Evolutionary conservation across 2,329 filamentous ascomycete genomes (phyloP).

Genomic region (Akanthomyces lecanii): DNA sequence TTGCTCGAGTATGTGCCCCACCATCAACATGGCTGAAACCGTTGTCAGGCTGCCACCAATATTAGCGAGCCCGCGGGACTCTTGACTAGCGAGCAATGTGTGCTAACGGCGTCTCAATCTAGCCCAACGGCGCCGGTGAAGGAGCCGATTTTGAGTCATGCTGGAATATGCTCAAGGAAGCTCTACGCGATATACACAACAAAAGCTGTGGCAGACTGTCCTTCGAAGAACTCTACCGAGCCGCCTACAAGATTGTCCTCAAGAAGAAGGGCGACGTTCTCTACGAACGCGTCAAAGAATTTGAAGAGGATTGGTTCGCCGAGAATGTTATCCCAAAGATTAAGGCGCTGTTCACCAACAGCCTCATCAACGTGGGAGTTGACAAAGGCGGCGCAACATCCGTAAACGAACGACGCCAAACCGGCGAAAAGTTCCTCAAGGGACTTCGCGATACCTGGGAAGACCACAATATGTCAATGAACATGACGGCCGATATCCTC

Average conservation of each 20-base stretch:
- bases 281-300: slow-evolving; percentile 73
- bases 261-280: slow-evolving; percentile 79
- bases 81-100: background rate
- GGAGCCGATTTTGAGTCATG: slow-evolving; percentile 77
- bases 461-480: slow-evolving; percentile 88
- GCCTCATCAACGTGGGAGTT: slow-evolving; percentile 58
- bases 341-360: slow-evolving; percentile 64
- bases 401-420: slow-evolving; percentile 71
- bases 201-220: slow-evolving; percentile 87
- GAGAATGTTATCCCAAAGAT: slow-evolving; percentile 69
- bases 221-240: slow-evolving; percentile 93
- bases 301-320: slow-evolving; percentile 78
- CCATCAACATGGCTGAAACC: background rate
- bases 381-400: slow-evolving; percentile 55
- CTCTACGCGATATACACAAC: slow-evolving; percentile 82
- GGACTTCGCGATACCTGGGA: slow-evolving; percentile 77
- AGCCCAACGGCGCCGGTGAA: slow-evolving; percentile 44
- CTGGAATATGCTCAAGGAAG: slow-evolving; percentile 73
- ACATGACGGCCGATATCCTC: slow-evolving; percentile 92
- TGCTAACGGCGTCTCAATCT: slow-evolving; percentile 15
- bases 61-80: background rate
- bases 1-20: slow-evolving; percentile 35
- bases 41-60: background rate
- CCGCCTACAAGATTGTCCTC: slow-evolving; percentile 88
- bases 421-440: slow-evolving; percentile 78